These are phyloP conservation scores for Cyberlindnera xishuangbannaensis DNA, from an alignment of 805 yeast species.

Conservation along the genomic window DNA sequence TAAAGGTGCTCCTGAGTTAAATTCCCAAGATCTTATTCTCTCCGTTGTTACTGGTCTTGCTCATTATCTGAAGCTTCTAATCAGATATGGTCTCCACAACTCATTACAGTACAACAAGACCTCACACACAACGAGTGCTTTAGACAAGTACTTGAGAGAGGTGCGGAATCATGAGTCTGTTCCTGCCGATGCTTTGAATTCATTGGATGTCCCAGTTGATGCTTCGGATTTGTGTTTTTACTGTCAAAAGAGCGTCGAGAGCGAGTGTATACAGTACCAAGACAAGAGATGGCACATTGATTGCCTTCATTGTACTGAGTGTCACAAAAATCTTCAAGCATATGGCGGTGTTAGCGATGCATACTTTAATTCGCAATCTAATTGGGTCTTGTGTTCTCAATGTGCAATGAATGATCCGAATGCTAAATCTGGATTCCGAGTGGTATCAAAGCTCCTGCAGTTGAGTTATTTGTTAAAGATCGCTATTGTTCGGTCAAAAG, in stretches of 20 bases:
- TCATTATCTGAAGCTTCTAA: conserved; percentile 80
- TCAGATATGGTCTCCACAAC: conserved; percentile 71
- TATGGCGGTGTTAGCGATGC: conserved; percentile 40
- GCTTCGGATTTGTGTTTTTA: conserved; percentile 71
- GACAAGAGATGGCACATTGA: conserved; percentile 75
- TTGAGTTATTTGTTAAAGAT: conserved; percentile 72
- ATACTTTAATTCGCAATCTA: conserved; percentile 30
- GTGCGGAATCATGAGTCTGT: conserved; percentile 41
- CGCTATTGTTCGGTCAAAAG: conserved; percentile 70
- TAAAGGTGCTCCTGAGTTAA: conserved; percentile 28
- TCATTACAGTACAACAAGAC: conserved; percentile 64
- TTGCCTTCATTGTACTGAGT: conserved; percentile 65
- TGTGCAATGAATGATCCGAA: conserved; percentile 53
- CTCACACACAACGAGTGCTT: conserved; percentile 51
- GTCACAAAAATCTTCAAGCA: conserved; percentile 38
- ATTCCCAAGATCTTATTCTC: conserved; percentile 58
- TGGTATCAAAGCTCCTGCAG: conserved; percentile 68
- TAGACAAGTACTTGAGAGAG: conserved; percentile 56
- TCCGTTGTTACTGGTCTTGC: conserved; percentile 87
- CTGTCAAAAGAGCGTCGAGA: conserved; percentile 79
- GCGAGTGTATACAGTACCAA: conserved; percentile 58
- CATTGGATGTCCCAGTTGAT: conserved; percentile 44
- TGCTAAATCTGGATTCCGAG: conserved; percentile 47
- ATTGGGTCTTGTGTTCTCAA: conserved; percentile 48
- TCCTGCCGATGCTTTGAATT: conserved; percentile 28